Evolutionary conservation across 108 stramenopile genomes (phyloP), one percentile per base, ranked within the genome.

Genomic region (Poteriospumella lacustris): DNA sequence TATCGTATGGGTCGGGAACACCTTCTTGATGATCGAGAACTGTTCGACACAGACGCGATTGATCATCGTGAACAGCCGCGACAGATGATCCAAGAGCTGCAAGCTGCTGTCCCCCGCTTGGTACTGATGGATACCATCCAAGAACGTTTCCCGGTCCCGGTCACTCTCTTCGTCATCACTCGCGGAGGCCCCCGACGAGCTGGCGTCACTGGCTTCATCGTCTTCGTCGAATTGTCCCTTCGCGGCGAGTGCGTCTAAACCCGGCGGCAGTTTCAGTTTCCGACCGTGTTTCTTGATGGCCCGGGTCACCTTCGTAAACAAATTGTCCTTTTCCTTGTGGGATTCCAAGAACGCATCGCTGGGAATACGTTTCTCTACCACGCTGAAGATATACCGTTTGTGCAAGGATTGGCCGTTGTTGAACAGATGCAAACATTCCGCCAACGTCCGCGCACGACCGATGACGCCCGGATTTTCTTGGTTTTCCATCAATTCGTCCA

Each of bases 21-120:
- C 68, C 42, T 69, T 58, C 9, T 36, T 52, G 29, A 78, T 78
- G n/a, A 78, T n/a, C 0, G 78, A 29, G 26, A 78, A 78, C 29
- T 62, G 64, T 26, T 69, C 68, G 1, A 19, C 26, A 68, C 78
- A 78, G 1, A 78, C 19, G n/a, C n/a, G 15, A 60, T 60, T 78
- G 68, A 78, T 47, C 39, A 73, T 9, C 19, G n/a, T 28, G 5
- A 78, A 78, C n/a, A 78, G 42, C 68, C 47, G 31, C 9, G 70
- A 73, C 3, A 73, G 33, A 56, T 34, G 70, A 24, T 73, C 70
- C 5, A 73, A 33, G 9, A 73, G 41, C 5, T 15, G n/a, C 33
- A 73, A 73, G 33, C 9, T 12, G 3, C 36, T 3, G 5, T 73
- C 28, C 9, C 33, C 31, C 26, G 9, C 31, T 26, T 73, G n/a